These are phyloP conservation scores for Phytopythium ostracodes DNA, from an alignment of 352 stramenopile genomes.

Conservation along the genomic window DNA sequence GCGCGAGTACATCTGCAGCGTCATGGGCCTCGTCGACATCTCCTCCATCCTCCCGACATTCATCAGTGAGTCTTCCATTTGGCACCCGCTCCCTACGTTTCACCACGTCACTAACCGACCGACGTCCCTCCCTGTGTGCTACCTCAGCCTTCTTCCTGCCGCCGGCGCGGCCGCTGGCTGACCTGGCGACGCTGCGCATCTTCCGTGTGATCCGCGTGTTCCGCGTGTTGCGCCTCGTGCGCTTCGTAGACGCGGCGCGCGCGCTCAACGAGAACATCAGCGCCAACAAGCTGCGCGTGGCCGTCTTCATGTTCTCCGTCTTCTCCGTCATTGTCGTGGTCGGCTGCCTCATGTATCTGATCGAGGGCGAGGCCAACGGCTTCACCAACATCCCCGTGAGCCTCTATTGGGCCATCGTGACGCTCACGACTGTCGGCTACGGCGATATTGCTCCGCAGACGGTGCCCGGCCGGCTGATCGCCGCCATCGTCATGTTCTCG, in stretches of 20 bases:
- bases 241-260: conserved; percentile 64
- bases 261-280: conserved; percentile 76
- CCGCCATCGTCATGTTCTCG: conserved; percentile 83
- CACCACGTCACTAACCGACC: neutral
- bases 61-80: conserved; percentile 13
- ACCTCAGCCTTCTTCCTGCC: conserved; percentile 45
- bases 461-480: conserved; percentile 72
- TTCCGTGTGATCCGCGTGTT: conserved; percentile 81
- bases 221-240: conserved; percentile 61
- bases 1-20: conserved; percentile 52
- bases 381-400: conserved; percentile 88
- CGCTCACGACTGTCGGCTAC: conserved; percentile 85
- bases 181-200: conserved; percentile 67
- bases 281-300: conserved; percentile 76
- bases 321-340: conserved; percentile 82
- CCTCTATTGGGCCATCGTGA: conserved; percentile 87
- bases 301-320: conserved; percentile 68
- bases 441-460: conserved; percentile 83
- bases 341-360: conserved; percentile 80
- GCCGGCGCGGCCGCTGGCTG: conserved; percentile 46
- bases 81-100: neutral
- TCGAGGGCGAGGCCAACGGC: conserved; percentile 70
- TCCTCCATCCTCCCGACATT: conserved; percentile 75
- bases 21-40: conserved; percentile 76
- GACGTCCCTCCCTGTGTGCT: neutral